phyloP scores from a whole-genome alignment of 2,329 filamentous ascomycete genomes.

The Cryphonectria naterciae region DNA sequence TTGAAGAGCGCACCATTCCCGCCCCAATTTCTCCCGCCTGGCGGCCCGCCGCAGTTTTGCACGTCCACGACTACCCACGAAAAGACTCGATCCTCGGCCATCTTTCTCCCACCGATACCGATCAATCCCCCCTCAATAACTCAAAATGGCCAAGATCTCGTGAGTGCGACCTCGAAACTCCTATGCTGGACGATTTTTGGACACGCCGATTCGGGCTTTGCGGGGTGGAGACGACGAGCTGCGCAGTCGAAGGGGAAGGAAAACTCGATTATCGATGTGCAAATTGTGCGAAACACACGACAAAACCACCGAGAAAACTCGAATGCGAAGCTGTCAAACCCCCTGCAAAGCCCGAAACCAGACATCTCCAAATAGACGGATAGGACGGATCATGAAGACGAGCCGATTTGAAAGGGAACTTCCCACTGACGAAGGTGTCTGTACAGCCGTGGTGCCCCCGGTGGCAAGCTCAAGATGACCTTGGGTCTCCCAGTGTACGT shows the following conservation, averaged over 20 bases:
- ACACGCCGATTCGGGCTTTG: slow-evolving; percentile 26
- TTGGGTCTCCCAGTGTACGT: slow-evolving; percentile 99
- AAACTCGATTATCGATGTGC: slow-evolving; percentile 8
- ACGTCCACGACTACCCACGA: slow-evolving; percentile 26
- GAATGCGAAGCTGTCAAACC: neutral
- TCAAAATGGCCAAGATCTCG: slow-evolving; percentile 32
- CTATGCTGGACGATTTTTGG: neutral
- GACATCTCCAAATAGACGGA: slow-evolving; percentile 20
- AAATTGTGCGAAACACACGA: slow-evolving; percentile 11
- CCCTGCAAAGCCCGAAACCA: slow-evolving; percentile 18
- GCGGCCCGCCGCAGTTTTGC: slow-evolving; percentile 17
- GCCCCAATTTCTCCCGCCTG: slow-evolving; percentile 27
- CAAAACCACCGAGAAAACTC: neutral
- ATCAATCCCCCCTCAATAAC: slow-evolving; percentile 27
- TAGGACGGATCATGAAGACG: neutral
- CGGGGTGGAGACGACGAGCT: slow-evolving; percentile 9
- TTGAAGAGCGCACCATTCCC: slow-evolving; percentile 27
- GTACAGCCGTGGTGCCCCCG: slow-evolving; percentile 81
- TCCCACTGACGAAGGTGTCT: slow-evolving; percentile 40
- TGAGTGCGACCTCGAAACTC: slow-evolving; percentile 19
- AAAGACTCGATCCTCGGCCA: slow-evolving; percentile 27
- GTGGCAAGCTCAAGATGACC: slow-evolving; percentile 99
- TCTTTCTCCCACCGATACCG: slow-evolving; percentile 24
- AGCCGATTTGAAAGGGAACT: neutral
- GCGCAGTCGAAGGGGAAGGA: neutral